These are phyloP conservation scores for Eruca vesicaria DNA, from an alignment of 441 rosid genomes.

Conservation along the genomic window DNA sequence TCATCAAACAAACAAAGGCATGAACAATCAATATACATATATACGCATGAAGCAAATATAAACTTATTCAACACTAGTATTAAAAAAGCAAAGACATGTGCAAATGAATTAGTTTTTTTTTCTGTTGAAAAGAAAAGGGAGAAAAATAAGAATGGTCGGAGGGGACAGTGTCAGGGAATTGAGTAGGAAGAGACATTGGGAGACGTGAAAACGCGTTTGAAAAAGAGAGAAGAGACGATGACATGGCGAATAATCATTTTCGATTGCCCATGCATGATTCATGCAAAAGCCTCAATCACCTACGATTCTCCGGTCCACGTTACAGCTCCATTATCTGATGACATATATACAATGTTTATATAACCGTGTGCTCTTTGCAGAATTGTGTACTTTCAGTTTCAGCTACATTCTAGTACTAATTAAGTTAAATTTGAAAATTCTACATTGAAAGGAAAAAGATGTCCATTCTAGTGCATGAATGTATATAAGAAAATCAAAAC, in stretches of 20 bases:
- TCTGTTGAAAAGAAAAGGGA: not conserved
- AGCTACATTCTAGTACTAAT: not conserved
- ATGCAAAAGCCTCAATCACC: not conserved
- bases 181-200: constrained; percentile 15
- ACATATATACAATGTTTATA: not conserved
- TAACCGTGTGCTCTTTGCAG: no score
- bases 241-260: no score
- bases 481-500: not conserved
- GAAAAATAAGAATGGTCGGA: not conserved
- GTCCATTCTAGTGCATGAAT: not conserved
- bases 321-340: constrained; percentile 8
- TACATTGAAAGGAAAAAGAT: not conserved
- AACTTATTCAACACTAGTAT: not conserved
- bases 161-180: constrained; percentile 25
- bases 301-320: no score
- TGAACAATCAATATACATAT: not conserved
- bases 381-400: no score
- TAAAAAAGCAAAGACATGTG: constrained; percentile 8
- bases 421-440: not conserved
- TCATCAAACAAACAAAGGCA: not conserved
- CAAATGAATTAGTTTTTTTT: not conserved
- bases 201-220: constrained; percentile 24
- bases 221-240: no score
- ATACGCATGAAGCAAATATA: not conserved
- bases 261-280: not conserved